These are phyloP conservation scores for Phytophthora parvispora DNA, from an alignment of 352 stramenopile species.

Conservation along the genomic window DNA sequence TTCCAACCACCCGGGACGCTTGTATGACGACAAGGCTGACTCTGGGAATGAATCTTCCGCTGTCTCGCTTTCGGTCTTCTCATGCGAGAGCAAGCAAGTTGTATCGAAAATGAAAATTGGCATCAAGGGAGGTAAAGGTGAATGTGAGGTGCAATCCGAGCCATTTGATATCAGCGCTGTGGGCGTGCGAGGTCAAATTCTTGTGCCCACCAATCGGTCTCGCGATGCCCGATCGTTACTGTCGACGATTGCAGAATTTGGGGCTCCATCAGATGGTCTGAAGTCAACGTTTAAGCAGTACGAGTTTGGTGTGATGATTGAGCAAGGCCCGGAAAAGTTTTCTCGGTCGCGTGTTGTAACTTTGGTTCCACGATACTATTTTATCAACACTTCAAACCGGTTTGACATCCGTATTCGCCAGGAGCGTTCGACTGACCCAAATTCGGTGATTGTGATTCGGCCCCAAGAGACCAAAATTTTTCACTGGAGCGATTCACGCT, in stretches of 20 bases:
- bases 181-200: slow-evolving; percentile 78
- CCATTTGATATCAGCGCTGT: slow-evolving; percentile 85
- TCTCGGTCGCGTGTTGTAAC: slow-evolving; percentile 83
- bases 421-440: slow-evolving; percentile 50
- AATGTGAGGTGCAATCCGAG: slow-evolving; percentile 75
- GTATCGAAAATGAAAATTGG: slow-evolving; percentile 86
- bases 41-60: slow-evolving; percentile 33
- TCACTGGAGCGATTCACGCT: slow-evolving; percentile 77
- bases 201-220: slow-evolving; percentile 59
- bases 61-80: slow-evolving; percentile 82
- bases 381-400: slow-evolving; percentile 77
- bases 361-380: slow-evolving; percentile 83
- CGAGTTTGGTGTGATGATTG: slow-evolving; percentile 89
- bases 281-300: slow-evolving; percentile 72
- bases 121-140: slow-evolving; percentile 45
- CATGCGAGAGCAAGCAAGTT: slow-evolving; percentile 67
- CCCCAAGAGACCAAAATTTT: slow-evolving; percentile 80
- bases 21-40: slow-evolving; percentile 31
- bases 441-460: slow-evolving; percentile 49
- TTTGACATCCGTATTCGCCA: slow-evolving; percentile 81
- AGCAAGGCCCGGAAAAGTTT: slow-evolving; percentile 83
- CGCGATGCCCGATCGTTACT: slow-evolving; percentile 54
- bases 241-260: slow-evolving; percentile 61
- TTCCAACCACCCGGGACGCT: slow-evolving; percentile 47
- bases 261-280: slow-evolving; percentile 27